These are phyloP conservation scores for Stachybotrys elegans DNA, from an alignment of 2,329 filamentous ascomycete species.

Conservation along the genomic window DNA sequence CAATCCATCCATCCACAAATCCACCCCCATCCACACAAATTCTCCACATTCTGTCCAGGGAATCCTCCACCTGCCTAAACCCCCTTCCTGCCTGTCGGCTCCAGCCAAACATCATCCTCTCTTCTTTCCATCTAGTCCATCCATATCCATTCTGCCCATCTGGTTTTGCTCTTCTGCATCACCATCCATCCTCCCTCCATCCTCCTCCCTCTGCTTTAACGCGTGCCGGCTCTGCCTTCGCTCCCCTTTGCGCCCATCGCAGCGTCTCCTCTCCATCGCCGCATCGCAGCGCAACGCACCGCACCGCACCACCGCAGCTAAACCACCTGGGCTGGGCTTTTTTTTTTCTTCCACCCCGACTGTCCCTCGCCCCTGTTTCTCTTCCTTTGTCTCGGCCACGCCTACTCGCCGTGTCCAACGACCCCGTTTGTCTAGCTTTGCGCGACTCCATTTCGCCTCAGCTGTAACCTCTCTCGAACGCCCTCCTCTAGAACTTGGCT, in stretches of 20 bases:
- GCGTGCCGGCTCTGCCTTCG: background rate
- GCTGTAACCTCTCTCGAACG: background rate
- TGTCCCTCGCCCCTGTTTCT: background rate
- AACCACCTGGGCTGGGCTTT: background rate
- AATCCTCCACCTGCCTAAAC: constrained; percentile 7
- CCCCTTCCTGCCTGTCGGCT: constrained; percentile 4
- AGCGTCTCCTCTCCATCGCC: background rate
- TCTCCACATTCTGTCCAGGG: constrained; percentile 6
- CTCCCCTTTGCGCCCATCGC: background rate
- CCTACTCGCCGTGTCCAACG: too few species aligned
- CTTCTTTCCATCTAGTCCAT: constrained; percentile 2
- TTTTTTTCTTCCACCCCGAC: background rate
- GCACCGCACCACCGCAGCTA: too few species aligned
- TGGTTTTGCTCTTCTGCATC: background rate
- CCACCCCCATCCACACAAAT: constrained; percentile 4
- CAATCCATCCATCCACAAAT: constrained; percentile 5
- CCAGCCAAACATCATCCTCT: background rate
- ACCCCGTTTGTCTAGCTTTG: too few species aligned
- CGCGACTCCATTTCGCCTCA: background rate
- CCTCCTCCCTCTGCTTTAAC: background rate
- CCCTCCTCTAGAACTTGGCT: background rate
- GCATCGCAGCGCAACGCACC: too few species aligned
- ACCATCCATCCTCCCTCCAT: background rate
- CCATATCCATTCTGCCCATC: background rate
- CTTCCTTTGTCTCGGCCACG: too few species aligned